A percentile compares a stretch with the other conserved stretches of the same genome.
These are phyloP conservation scores for Myrica gale DNA, from an alignment of 306 rosid genomes.

Conservation along the genomic window DNA sequence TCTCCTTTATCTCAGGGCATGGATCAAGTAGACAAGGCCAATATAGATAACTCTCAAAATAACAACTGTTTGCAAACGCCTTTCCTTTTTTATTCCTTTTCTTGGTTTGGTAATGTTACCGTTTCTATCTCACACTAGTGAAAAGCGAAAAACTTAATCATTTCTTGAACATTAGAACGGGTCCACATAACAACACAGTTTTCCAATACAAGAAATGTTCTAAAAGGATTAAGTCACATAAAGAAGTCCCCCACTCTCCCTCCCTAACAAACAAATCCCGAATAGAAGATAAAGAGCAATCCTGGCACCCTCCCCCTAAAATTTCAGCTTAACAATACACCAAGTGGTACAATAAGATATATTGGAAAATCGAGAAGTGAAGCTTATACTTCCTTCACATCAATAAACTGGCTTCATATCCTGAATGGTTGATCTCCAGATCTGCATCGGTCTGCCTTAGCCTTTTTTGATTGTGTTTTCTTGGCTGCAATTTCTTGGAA, in stretches of 20 bases:
- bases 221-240: slow-evolving; percentile 9
- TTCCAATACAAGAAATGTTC: slow-evolving; percentile 27
- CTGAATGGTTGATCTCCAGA: slow-evolving; percentile 71
- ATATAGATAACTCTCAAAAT: too few species aligned
- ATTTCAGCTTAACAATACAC: slow-evolving; percentile 29
- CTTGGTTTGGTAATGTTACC: too few species aligned
- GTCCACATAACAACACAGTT: slow-evolving; percentile 3
- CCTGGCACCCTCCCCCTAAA: slow-evolving; percentile 28
- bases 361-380: slow-evolving; percentile 8
- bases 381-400: background rate
- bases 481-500: slow-evolving; percentile 65
- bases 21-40: too few species aligned
- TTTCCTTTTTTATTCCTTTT: too few species aligned
- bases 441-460: slow-evolving; percentile 44
- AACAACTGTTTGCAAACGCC: too few species aligned
- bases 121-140: too few species aligned
- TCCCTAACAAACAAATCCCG: slow-evolving; percentile 19
- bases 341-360: slow-evolving; percentile 20
- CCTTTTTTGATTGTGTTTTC: slow-evolving; percentile 46
- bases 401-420: slow-evolving; percentile 45
- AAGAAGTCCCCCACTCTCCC: slow-evolving; percentile 26
- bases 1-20: too few species aligned
- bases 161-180: background rate
- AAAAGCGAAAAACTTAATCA: background rate
- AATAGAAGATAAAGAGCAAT: slow-evolving; percentile 27